Base-by-base conservation (phyloP, 1,284 basidiomycete species). In the Malassezia restricta region DNA sequence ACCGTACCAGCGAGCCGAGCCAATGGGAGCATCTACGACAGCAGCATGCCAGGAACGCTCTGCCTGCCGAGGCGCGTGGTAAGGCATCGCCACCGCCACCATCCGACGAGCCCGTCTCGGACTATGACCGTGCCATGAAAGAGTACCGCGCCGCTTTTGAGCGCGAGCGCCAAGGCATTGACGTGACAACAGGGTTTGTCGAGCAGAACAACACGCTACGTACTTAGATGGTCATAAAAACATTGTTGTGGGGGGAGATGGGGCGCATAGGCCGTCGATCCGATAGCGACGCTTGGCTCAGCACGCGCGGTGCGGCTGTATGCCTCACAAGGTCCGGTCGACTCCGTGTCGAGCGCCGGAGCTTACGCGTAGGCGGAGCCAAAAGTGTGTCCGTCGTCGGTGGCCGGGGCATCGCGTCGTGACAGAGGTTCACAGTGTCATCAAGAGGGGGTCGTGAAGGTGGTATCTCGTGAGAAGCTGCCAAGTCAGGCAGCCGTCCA, bases 21-120 rank as follows among this genome's bases (percentile, higher is more conserved):
- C 35, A 31, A 2, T 55, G 53, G 53, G 53, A 55, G 17, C 43
- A 55, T 24, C 43, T 55, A 15, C 53, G 53, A 0, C 53, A 55
- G 43, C 30, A 44, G 2, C 40, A 35, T 14, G 40, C 47, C 2
- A 41, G 40, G n/a, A 44, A 28, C 17, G 38, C 38, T 7, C 8
- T 49, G 40, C 45, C 31, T 3, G 33, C 32, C 20, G 11, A 44
- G 30, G 27, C 24, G 24, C 20, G 46, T 5, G n/a, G 39, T 20
- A 32, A 30, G 30, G 30, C 29, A 2, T 32, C 27, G 12, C 27
- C 12, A 28, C 8, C 8, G 15, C 8, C 12, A 6, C 8, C 2
- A 14, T 30, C 17, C 32, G 17, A 40, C 3, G 32, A 35, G 35
- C 44, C 15, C 5, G 3, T 15, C 29, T 35, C 47, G 31, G 38